Conservation (phyloP, 1,139 yeast species). For the Sugiyamaella grinbergsii region DNA sequence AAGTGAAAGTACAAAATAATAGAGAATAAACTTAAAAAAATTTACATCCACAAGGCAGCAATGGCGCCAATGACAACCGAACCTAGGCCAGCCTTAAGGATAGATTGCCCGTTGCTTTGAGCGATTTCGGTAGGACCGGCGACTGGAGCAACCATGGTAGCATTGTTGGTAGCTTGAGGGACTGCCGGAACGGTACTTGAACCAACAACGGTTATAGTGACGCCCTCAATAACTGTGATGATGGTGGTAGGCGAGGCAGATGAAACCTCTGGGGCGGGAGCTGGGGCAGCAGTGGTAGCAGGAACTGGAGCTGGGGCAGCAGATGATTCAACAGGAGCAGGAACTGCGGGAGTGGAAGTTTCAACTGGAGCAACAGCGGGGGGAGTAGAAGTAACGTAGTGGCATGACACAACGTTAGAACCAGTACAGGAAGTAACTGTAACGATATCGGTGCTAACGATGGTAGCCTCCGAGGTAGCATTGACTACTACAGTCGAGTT, state of each 20-base stretch:
- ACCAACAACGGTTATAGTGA: slow-evolving; percentile 37
- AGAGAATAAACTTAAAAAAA: no score
- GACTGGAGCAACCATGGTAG: slow-evolving; percentile 13
- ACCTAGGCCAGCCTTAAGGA: slow-evolving; percentile 31
- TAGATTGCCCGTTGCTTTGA: slow-evolving; percentile 31
- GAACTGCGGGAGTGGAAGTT: slow-evolving; percentile 23
- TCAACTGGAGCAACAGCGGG: slow-evolving; percentile 23
- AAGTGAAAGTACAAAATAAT: neutral
- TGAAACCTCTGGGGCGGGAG: slow-evolving; percentile 32
- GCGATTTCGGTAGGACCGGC: slow-evolving; percentile 25
- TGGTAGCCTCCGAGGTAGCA: slow-evolving; percentile 25
- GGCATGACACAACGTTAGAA: slow-evolving; percentile 33
- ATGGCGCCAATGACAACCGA: slow-evolving; percentile 30
- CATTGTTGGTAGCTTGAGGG: slow-evolving; percentile 14
- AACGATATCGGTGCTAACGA: slow-evolving; percentile 27
- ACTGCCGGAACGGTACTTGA: slow-evolving; percentile 28
- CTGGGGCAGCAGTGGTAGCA: slow-evolving; percentile 30
- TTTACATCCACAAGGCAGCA: slow-evolving; percentile 26
- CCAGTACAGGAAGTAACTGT: slow-evolving; percentile 33
- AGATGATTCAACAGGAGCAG: slow-evolving; percentile 20
- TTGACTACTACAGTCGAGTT: slow-evolving; percentile 20
- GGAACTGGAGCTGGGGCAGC: slow-evolving; percentile 28
- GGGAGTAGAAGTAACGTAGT: slow-evolving; percentile 32
- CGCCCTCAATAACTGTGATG: slow-evolving; percentile 38
- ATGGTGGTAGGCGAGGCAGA: slow-evolving; percentile 27